Base-by-base conservation (phyloP, 2,329 filamentous ascomycete species). In the Nigrograna mackinnonii region DNA sequence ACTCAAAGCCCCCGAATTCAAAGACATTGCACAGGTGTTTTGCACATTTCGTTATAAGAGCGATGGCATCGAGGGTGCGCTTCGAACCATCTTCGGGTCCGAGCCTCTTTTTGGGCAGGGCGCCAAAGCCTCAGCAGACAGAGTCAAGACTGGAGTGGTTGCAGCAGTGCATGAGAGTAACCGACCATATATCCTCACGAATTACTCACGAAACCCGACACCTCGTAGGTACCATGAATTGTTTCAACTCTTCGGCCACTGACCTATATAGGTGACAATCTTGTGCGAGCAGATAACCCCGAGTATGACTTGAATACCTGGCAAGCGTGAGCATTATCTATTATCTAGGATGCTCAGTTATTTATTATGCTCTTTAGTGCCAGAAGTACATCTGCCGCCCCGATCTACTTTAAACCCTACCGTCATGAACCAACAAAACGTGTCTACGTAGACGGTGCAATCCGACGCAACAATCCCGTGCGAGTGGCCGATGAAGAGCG, bases 381-480 rank as follows among this genome's bases (percentile, higher is more conserved):
- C 12, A 64, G 73, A 30, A 74, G 73, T 13, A 72, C 74, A 4
- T 63, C 70, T 12, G 71, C 75, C 3, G 69, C 70, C 9, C 73
- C 74, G 4, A 58, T 55, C 1, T 72, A 64, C 43, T 76, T 77
- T 55, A 71, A 70, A 38, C 69, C 70, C 1, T 75, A 75, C 48
- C 57, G 60, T 6, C 67, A 77, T 41, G 49, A 57, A n/a, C 55
- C 64, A 18, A 71, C 70, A 1, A 65, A 66, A 37, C 55, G 61
- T 16, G 61, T 52, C 1, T 78, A 72, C 44, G 49, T 71, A 2
- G 74, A 77, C 42, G 74, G 73, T 5, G 72, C 67, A 4, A 42
- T 76, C 2, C 65, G 67, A n/a, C 64, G 70, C 46, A 70, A 72
- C 34, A 77, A 78, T 32, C 75, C 74, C 6, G 62, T 74, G 6